Conservation (phyloP, 1,284 basidiomycete genomes). For the Meira miltonrushii region DNA sequence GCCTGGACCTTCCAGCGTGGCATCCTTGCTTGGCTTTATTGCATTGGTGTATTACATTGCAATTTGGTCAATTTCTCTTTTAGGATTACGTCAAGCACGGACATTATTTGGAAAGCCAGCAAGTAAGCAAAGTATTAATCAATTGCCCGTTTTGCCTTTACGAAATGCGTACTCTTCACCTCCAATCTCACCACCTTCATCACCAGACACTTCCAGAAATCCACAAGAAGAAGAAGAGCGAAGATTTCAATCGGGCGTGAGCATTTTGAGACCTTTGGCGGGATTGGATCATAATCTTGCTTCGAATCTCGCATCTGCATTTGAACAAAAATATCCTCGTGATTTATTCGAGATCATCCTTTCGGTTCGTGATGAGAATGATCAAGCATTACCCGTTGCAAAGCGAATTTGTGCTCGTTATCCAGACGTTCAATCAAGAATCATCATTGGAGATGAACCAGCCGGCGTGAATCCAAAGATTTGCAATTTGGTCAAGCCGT, state of each 20-base stretch:
- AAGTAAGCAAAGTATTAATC: slow-evolving; percentile 11
- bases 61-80: slow-evolving; percentile 68
- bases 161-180: slow-evolving; percentile 9
- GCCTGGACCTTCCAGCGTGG: background rate
- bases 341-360: slow-evolving; percentile 46
- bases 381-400: slow-evolving; percentile 42
- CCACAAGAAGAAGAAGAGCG: slow-evolving; percentile 64
- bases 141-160: slow-evolving; percentile 3
- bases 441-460: slow-evolving; percentile 49
- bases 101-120: slow-evolving; percentile 51
- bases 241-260: slow-evolving; percentile 32
- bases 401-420: slow-evolving; percentile 35
- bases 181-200: slow-evolving; percentile 16
- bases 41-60: slow-evolving; percentile 65
- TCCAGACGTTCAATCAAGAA: slow-evolving; percentile 32
- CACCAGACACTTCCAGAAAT: slow-evolving; percentile 54
- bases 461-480: slow-evolving; percentile 91
- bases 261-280: slow-evolving; percentile 46
- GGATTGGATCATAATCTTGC: slow-evolving; percentile 47
- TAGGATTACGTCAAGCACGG: slow-evolving; percentile 75
- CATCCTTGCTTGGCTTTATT: slow-evolving; percentile 12
- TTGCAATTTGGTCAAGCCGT: slow-evolving; percentile 86
- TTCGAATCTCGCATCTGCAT: slow-evolving; percentile 41
- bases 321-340: slow-evolving; percentile 43
- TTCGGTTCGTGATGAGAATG: slow-evolving; percentile 38